phyloP scores from a whole-genome alignment of 805 yeast genomes.

The Ogataea sp. region DNA sequence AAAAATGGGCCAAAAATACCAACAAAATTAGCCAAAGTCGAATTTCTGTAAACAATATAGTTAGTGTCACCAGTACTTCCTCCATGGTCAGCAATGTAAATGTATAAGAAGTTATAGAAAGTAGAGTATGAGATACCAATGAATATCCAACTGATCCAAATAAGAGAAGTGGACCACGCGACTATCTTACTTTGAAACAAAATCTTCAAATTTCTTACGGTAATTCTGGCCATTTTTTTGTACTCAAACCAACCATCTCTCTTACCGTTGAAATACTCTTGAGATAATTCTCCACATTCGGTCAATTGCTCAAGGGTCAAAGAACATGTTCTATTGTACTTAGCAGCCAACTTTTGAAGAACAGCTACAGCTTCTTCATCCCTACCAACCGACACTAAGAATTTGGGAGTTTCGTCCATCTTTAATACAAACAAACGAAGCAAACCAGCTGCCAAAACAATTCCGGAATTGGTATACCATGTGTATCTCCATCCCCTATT shows the following conservation, averaged over 20 bases:
- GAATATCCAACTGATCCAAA: slow-evolving; percentile 45
- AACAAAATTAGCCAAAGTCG: slow-evolving; percentile 36
- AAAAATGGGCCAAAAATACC: slow-evolving; percentile 46
- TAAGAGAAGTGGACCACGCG: slow-evolving; percentile 36
- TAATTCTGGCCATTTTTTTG: slow-evolving; percentile 19
- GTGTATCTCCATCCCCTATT: slow-evolving; percentile 61
- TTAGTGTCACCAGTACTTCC: slow-evolving; percentile 33
- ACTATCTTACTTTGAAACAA: slow-evolving; percentile 39
- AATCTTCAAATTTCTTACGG: slow-evolving; percentile 31
- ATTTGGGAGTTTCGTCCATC: slow-evolving; percentile 51
- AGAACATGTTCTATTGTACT: slow-evolving; percentile 31
- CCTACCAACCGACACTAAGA: slow-evolving; percentile 41
- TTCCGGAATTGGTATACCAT: slow-evolving; percentile 45
- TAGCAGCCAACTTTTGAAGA: slow-evolving; percentile 35
- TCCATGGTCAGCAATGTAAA: slow-evolving; percentile 43
- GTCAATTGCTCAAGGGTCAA: slow-evolving; percentile 39
- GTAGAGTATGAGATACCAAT: slow-evolving; percentile 53
- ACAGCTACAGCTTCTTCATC: slow-evolving; percentile 40
- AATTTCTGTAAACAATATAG: slow-evolving; percentile 37
- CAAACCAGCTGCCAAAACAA: slow-evolving; percentile 40
- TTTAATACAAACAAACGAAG: slow-evolving; percentile 36
- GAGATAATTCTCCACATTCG: slow-evolving; percentile 33
- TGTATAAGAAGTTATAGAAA: slow-evolving; percentile 46
- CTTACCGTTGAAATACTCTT: slow-evolving; percentile 12
- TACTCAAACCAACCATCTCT: slow-evolving; percentile 14